Evolutionary conservation across 2,329 filamentous ascomycete genomes (phyloP).

Genomic region (Endothia cerciana): DNA sequence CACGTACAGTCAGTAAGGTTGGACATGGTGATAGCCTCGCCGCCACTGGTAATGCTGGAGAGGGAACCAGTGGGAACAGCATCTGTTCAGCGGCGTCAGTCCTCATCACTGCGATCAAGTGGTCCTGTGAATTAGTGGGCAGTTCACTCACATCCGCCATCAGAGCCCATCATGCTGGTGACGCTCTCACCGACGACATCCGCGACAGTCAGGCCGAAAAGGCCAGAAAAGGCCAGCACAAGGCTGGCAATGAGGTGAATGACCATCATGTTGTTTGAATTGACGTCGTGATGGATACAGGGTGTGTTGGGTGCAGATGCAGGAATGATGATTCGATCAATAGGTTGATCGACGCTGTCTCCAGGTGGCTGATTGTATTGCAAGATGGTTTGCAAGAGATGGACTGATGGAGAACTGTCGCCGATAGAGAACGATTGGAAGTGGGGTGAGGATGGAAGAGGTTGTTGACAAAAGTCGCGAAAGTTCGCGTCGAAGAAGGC

Average conservation of each 20-base stretch:
- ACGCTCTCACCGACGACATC: neutral
- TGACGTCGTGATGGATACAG: neutral
- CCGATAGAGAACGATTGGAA: neutral
- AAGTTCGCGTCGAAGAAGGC: neutral
- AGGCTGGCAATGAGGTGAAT: conserved; percentile 1
- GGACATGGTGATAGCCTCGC: neutral
- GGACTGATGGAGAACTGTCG: neutral
- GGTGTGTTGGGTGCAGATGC: neutral
- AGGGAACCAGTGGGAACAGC: neutral
- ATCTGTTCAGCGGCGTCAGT: neutral
- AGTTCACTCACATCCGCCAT: neutral
- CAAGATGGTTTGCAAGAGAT: neutral
- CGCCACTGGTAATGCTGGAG: neutral
- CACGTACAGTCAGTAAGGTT: neutral
- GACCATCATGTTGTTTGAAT: neutral
- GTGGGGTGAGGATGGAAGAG: neutral
- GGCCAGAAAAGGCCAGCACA: neutral
- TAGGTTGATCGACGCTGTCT: neutral
- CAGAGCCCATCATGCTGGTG: neutral
- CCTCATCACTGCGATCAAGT: neutral
- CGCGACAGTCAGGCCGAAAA: neutral
- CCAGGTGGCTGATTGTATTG: neutral
- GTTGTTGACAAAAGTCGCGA: neutral
- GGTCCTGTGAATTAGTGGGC: neutral
- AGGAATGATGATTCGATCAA: neutral